Percentiles rank a stretch among this genome's conserved stretches.
Evolutionary conservation across 257 asterid species (phyloP).

Genomic region (Capsicum pubescens): DNA sequence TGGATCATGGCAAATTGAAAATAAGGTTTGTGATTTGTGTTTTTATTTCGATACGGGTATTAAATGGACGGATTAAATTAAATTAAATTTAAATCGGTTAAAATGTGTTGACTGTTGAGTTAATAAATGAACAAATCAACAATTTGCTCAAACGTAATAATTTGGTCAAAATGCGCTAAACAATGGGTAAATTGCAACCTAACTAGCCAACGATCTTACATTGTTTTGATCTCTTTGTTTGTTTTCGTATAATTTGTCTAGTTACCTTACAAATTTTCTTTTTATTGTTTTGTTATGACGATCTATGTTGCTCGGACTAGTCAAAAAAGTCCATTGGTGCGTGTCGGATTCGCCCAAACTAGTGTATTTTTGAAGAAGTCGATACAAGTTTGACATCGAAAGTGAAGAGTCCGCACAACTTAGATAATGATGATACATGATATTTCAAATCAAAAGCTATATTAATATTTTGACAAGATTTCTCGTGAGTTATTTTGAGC

Average conservation of each 20-base stretch:
- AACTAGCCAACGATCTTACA: not conserved
- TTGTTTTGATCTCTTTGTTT: too few relatives aligned
- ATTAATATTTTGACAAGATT: not conserved
- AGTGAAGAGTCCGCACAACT: too few relatives aligned
- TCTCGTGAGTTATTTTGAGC: not conserved
- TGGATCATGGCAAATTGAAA: conserved; percentile 84
- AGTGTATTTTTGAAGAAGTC: too few relatives aligned
- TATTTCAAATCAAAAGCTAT: not conserved
- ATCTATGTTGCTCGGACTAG: not conserved
- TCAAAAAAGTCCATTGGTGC: too few relatives aligned
- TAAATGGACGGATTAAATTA: not conserved
- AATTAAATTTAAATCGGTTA: not conserved
- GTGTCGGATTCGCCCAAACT: too few relatives aligned
- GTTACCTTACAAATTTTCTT: not conserved
- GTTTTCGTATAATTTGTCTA: too few relatives aligned
- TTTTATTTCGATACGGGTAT: not conserved
- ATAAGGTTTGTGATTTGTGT: conserved; percentile 50
- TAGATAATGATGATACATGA: not conserved
- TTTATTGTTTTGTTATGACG: not conserved
- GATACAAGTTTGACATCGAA: too few relatives aligned
- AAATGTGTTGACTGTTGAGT: not conserved
- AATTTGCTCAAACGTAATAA: not conserved
- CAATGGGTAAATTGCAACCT: not conserved
- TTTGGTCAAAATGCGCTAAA: not conserved
- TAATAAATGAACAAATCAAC: not conserved